Base-by-base conservation (phyloP, 2,329 filamentous ascomycete genomes). In the Beauveria asiatica region DNA sequence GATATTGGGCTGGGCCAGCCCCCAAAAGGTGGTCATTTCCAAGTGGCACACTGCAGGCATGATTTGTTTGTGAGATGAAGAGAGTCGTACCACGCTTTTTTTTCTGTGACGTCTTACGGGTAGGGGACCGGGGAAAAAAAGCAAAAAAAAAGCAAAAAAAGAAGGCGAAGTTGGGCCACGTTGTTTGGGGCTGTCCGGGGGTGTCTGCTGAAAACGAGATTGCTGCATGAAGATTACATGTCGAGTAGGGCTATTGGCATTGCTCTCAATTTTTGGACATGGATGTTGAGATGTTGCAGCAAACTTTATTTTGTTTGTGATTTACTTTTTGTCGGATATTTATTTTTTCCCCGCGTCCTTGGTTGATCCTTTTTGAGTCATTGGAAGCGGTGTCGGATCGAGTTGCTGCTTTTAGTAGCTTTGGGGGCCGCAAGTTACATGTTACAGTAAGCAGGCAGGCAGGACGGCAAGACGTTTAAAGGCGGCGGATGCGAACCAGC, bases 401-500 rank as follows among this genome's bases (percentile, higher is more conserved):
- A 58, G 46, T 51, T 58, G 45, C 55, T 58, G 23, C 37, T 25
- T n/a, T n/a, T n/a, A n/a, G n/a, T n/a, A n/a, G n/a, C n/a, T n/a
- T 58, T 51, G 21, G 55, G 55, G 55, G 10, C 13, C 7, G 33
- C 6, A 44, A 37, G 11, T 37, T 37, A 37, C n/a, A n/a, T n/a
- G 5, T 30, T 16, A 10, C 23, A 23, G 11, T 39, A 46, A 10
- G 46, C 21, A 25, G 19, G 37, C 37, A 33, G 9, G 8, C 19
- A 44, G 4, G 4, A 25, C 23, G 8, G 21, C 19, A 25, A 16
- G 5, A 37, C 33, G 11, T 37, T 37, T 37, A 37, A 37, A 37
- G 11, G 33, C 33, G 33, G 33, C 33, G 33, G 33, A 37, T 37
- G 33, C 33, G 33, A 11, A 37, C 33, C 33, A 37, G 33, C 33